Percentiles rank a stretch among this genome's conserved stretches.
Conservation (phyloP, 192 early-diverging fungal species). For the Mortierella claussenii region DNA sequence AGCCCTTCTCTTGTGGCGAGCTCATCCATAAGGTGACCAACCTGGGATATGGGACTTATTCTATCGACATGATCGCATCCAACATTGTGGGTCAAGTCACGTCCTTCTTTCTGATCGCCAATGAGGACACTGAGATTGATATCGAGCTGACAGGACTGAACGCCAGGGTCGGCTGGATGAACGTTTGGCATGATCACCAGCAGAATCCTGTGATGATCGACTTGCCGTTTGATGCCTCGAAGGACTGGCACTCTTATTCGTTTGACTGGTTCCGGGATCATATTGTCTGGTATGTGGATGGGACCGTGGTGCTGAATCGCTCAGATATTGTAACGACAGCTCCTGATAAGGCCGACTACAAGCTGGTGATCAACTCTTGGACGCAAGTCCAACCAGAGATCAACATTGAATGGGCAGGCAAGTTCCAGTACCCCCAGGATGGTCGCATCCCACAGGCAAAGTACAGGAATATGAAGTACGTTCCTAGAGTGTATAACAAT, state of each 20-base stretch:
- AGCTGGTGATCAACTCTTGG: slow-evolving; percentile 46
- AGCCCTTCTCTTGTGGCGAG: slow-evolving; percentile 43
- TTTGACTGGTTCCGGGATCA: slow-evolving; percentile 31
- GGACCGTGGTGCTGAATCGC: slow-evolving; percentile 27
- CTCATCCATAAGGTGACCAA: slow-evolving; percentile 14
- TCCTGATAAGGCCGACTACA: slow-evolving; percentile 27
- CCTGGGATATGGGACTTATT: slow-evolving; percentile 31
- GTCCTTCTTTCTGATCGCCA: slow-evolving; percentile 41
- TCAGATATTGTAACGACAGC: slow-evolving; percentile 29
- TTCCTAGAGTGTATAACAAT: background rate
- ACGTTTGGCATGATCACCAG: slow-evolving; percentile 27
- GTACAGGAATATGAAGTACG: slow-evolving; percentile 35
- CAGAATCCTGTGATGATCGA: slow-evolving; percentile 35
- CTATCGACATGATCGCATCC: slow-evolving; percentile 49
- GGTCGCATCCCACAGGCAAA: slow-evolving; percentile 20
- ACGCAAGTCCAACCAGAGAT: slow-evolving; percentile 31
- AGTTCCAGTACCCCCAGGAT: slow-evolving; percentile 26
- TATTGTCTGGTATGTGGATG: slow-evolving; percentile 38
- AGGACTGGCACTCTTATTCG: slow-evolving; percentile 35
- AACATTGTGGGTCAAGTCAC: slow-evolving; percentile 41
- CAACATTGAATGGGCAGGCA: slow-evolving; percentile 38
- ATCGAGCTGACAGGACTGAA: slow-evolving; percentile 48
- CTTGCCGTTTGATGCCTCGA: slow-evolving; percentile 24
- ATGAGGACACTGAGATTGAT: slow-evolving; percentile 40
- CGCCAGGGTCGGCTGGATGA: slow-evolving; percentile 35